Percentiles rank a stretch among this genome's conserved stretches.
Evolutionary conservation across 352 stramenopile genomes (phyloP).

Genomic region (Blastocystis sp.): DNA sequence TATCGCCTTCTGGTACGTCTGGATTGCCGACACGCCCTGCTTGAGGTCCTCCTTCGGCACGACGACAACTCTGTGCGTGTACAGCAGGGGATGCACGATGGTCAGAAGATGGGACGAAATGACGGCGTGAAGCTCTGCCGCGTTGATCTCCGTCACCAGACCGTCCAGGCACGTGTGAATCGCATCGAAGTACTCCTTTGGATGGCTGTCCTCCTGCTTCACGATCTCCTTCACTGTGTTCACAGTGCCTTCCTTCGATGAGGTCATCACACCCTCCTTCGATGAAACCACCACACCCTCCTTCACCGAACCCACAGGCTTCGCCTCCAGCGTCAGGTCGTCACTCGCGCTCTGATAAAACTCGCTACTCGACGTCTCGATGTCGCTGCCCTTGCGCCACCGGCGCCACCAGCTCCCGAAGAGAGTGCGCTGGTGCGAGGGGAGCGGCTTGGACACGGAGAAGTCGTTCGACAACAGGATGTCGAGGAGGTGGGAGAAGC

Average conservation of each 20-base stretch:
- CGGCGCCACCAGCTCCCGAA: conserved; percentile 55
- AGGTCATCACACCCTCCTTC: neutral
- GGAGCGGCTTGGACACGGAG: neutral
- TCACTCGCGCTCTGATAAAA: conserved; percentile 52
- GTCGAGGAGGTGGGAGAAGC: conserved; percentile 55
- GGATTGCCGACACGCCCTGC: conserved; percentile 17
- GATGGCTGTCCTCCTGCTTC: neutral
- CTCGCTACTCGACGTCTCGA: conserved; percentile 42
- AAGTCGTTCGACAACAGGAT: conserved; percentile 65
- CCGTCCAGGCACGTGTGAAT: conserved; percentile 63
- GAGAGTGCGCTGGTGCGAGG: neutral
- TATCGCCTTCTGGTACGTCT: neutral
- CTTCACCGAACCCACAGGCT: neutral
- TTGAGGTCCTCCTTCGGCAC: neutral
- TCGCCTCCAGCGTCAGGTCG: neutral
- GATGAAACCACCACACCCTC: neutral
- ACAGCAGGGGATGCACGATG: conserved; percentile 56
- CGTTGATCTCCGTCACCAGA: conserved; percentile 19
- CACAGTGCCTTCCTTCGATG: neutral
- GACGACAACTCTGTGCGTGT: conserved; percentile 34
- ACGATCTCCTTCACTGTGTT: neutral
- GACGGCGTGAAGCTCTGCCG: neutral
- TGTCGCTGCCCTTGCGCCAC: conserved; percentile 31
- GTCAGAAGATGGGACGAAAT: conserved; percentile 43
- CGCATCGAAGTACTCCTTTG: conserved; percentile 52